Conservation (phyloP, 331 rosid species). For the Acacia concinna region DNA sequence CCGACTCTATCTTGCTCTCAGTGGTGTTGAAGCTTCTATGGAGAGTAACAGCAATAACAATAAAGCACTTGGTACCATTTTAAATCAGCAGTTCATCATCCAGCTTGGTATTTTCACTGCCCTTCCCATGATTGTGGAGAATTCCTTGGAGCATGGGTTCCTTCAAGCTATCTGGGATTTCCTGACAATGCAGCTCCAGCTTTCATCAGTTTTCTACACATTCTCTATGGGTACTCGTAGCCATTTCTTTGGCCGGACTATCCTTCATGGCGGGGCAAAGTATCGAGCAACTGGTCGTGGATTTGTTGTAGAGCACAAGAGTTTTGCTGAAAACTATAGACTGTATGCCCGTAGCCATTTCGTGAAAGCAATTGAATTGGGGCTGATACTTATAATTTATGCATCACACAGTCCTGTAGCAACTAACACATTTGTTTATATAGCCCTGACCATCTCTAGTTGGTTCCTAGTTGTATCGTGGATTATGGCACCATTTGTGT, state of each 20-base stretch:
- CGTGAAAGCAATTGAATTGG: conserved; percentile 92
- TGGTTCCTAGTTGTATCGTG: conserved; percentile 91
- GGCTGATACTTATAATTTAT: conserved; percentile 80
- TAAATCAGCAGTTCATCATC: conserved; percentile 93
- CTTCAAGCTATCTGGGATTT: conserved; percentile 94
- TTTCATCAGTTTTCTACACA: conserved; percentile 94
- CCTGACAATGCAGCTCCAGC: conserved; percentile 96
- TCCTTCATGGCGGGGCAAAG: conserved; percentile 98
- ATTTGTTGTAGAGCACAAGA: conserved; percentile 93
- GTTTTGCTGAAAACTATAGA: conserved; percentile 91
- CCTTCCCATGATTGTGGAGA: conserved; percentile 95
- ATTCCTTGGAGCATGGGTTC: conserved; percentile 93
- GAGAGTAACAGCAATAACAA: conserved; percentile 50
- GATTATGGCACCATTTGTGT: conserved; percentile 90
- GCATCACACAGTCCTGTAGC: conserved; percentile 91
- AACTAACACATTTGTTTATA: conserved; percentile 76
- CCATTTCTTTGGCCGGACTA: conserved; percentile 93
- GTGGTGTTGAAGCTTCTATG: conserved; percentile 75
- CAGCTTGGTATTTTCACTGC: conserved; percentile 97
- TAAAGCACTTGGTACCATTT: conserved; percentile 74
- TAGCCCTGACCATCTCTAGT: conserved; percentile 78
- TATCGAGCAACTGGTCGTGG: conserved; percentile 99
- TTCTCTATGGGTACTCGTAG: conserved; percentile 98
- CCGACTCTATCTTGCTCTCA: conserved; percentile 90
- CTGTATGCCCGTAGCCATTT: conserved; percentile 95